These are phyloP conservation scores for Yamadazyma nakazawae DNA, from an alignment of 805 yeast genomes.

Conservation along the genomic window DNA sequence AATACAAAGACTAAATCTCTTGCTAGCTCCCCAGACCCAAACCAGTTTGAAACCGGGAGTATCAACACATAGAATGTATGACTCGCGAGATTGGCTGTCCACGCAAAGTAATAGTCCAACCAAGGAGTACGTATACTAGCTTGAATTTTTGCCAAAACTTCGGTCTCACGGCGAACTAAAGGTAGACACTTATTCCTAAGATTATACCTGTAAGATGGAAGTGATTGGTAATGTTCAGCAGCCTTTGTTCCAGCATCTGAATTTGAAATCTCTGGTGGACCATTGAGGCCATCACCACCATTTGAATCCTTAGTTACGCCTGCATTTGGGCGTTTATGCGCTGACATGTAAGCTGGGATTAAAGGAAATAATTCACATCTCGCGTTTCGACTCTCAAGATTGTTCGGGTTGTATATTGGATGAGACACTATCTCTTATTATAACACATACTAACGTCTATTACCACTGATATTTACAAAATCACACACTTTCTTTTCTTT, in stretches of 20 bases:
- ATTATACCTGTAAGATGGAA: slow-evolving; percentile 50
- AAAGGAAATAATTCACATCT: not conserved
- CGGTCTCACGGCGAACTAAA: slow-evolving; percentile 62
- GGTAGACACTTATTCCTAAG: slow-evolving; percentile 56
- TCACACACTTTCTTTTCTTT: slow-evolving; percentile 31
- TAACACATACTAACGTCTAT: not conserved
- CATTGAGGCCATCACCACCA: not conserved
- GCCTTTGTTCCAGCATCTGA: slow-evolving; percentile 38
- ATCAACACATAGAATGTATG: slow-evolving; percentile 91
- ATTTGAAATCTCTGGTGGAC: not conserved
- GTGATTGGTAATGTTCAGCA: slow-evolving; percentile 58
- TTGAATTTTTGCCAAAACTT: slow-evolving; percentile 57
- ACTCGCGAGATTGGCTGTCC: slow-evolving; percentile 85
- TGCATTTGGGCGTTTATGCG: not conserved
- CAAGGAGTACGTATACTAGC: slow-evolving; percentile 40
- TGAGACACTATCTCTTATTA: not conserved
- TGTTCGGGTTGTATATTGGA: not conserved
- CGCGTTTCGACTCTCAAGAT: not conserved
- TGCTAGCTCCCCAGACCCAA: slow-evolving; percentile 55
- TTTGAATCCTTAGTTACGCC: not conserved
- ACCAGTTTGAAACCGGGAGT: slow-evolving; percentile 84
- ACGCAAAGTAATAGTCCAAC: slow-evolving; percentile 75
- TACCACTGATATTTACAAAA: slow-evolving; percentile 20
- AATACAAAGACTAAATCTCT: slow-evolving; percentile 59
- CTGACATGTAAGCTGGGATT: not conserved